Base-by-base conservation (phyloP, 2,329 filamentous ascomycete genomes). In the Colletotrichum chlorophyti region DNA sequence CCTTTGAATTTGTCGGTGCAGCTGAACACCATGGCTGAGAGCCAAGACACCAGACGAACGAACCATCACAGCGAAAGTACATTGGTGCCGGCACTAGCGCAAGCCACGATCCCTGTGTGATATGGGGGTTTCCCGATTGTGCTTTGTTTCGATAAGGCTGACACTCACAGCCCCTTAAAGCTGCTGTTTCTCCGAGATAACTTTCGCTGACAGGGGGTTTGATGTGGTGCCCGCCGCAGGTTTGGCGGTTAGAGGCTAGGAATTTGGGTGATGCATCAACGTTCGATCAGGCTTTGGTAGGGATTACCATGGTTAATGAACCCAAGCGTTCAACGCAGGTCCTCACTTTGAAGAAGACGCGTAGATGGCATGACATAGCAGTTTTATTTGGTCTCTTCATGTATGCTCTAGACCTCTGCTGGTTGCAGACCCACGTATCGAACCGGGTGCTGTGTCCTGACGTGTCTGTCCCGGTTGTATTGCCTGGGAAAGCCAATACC, bases 1-100 rank as follows among this genome's bases (percentile, higher is more conserved):
- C n/a, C n/a, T n/a, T n/a, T n/a, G n/a, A n/a, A n/a, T n/a, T n/a
- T n/a, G n/a, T 11, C 26, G 19, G 34, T 19, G 21, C 31, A 50
- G 57, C 57, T 60, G 57, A 60, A 27, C 51, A 14, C n/a, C n/a
- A 19, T 27, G 45, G 55, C 51, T 60, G 51, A 35, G 19, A 12
- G 31, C 57, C 45, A 50, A 38, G 26, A 49, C 57, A 27, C 26
- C 49, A 50, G 31, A 17, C 17, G 50, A 49, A 19, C 31, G 15
- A 46, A 31, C 23, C 31, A 24, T 40, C 19, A 15, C 26, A n/a
- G 15, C 21, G 19, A 19, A 31, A 17, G 14, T n/a, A 14, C 7
- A 8, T 31, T 27, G 8, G 37, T 38, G 32, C 17, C 19, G 10
- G 40, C 21, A 23, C 38, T 49, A 50, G 31, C 15, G 55, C 15